phyloP scores from a whole-genome alignment of 2,329 filamentous ascomycete species.

The Magnaporthiopsis incrustans region DNA sequence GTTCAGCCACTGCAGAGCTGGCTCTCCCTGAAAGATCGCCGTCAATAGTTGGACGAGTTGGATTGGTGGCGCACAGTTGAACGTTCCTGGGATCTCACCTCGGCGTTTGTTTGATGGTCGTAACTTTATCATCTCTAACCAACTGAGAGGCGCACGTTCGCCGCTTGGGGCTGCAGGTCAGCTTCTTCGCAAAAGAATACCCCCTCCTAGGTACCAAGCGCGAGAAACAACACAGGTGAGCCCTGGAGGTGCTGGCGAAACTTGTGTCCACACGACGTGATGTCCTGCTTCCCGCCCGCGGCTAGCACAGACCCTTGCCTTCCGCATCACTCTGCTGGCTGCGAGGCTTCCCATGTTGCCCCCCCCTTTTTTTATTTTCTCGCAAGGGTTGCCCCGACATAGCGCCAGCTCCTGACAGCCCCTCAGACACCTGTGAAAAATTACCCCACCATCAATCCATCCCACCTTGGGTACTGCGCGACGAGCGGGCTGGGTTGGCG shows the following conservation, averaged over 20 bases:
- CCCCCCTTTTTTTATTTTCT: neutral
- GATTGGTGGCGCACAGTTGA: neutral
- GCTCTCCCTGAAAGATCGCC: neutral
- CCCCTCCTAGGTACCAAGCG: neutral
- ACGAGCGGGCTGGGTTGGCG: neutral
- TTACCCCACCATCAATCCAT: neutral
- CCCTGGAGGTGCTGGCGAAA: neutral
- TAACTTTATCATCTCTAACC: too few species aligned
- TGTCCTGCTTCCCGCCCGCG: too few species aligned
- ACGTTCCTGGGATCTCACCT: neutral
- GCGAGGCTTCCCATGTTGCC: neutral
- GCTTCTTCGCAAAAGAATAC: too few species aligned
- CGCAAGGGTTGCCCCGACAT: neutral
- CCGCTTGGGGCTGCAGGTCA: too few species aligned
- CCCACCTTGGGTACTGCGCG: neutral
- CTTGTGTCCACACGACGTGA: too few species aligned
- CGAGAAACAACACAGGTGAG: neutral
- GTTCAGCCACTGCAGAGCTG: neutral
- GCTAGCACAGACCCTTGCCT: neutral
- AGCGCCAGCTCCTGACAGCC: neutral
- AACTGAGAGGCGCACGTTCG: too few species aligned
- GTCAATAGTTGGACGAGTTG: neutral
- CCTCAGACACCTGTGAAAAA: neutral
- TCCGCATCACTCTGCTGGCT: neutral
- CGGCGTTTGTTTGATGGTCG: neutral